Evolutionary conservation across 78 protist genomes (phyloP), one percentile per base, ranked within the genome.

Genomic region (Dictyostelium brefeldianum): DNA sequence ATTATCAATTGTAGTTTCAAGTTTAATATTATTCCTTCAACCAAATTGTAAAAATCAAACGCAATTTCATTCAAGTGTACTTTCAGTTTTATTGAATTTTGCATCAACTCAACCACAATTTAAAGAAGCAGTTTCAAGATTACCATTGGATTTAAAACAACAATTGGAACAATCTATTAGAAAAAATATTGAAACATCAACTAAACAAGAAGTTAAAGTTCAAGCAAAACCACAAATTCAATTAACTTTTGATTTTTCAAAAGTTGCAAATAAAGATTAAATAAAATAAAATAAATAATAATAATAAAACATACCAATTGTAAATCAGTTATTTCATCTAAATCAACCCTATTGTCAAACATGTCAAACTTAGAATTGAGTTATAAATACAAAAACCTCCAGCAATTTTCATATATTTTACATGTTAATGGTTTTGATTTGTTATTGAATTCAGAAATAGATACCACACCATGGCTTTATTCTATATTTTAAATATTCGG

Each of bases 91-190:
- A 64, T 62, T 87, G 31, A 77, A 59, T 36, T 87, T 57, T 77
- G 92, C 92, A 1, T 64, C 82, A 3, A 87, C 79, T 10, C 82
- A 77, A 50, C 84, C 74, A 7, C 36, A 22, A 43, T 87, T 87
- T 31, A 87, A 87, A 54, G 92, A 87, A 10, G 83, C 53, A 17
- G 82, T 87, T 14, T 75, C 92, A 54, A 47, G 12, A 77, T 12
- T 87, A n/a, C 92, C 92, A 10, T 5, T 64, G 3, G 92, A 87
- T 27, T 65, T 57, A 29, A 87, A 87, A 48, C 82, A 77, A 64
- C 50, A 36, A 43, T 47, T 87, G 18, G 92, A 87, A 29, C 92
- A 87, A 77, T 87, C 92, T 18, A 77, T 87, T 22, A 51, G 92
- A 41, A 75, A 87, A 54, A 87, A 54, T 62, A 41, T 87, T 20